Percentiles rank a stretch among this genome's conserved stretches.
These are phyloP conservation scores for Diaporthe vexans DNA, from an alignment of 2,329 filamentous ascomycete genomes.

Conservation along the genomic window DNA sequence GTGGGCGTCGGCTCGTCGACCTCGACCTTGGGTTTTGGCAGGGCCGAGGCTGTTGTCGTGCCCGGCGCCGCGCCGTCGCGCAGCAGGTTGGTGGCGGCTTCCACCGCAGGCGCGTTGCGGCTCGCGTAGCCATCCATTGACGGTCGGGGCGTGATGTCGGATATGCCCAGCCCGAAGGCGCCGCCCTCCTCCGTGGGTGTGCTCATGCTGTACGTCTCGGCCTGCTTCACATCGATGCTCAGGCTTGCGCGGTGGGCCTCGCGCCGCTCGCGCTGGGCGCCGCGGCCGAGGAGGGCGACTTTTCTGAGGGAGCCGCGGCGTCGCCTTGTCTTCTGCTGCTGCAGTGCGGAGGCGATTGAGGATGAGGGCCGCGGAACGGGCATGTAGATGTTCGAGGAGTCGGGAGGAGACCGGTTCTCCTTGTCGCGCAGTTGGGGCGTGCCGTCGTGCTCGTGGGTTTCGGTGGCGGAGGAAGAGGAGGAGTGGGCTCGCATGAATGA, in stretches of 20 bases:
- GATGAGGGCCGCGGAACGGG: constrained; percentile 50
- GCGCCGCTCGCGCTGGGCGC: constrained; percentile 72
- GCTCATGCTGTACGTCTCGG: constrained; percentile 42
- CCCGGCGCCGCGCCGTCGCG: constrained; percentile 37
- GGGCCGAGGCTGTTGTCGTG: not conserved
- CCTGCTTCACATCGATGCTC: constrained; percentile 57
- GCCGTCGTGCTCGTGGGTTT: constrained; percentile 45
- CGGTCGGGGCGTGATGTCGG: constrained; percentile 60
- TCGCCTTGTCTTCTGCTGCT: constrained; percentile 71
- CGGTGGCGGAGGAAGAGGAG: constrained; percentile 43
- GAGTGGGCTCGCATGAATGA: constrained; percentile 71
- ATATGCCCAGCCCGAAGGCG: constrained; percentile 62
- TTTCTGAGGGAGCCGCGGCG: constrained; percentile 90
- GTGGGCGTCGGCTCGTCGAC: constrained; percentile 52
- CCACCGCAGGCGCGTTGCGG: constrained; percentile 45
- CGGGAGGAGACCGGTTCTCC: constrained; percentile 29
- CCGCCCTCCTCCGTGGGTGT: constrained; percentile 45
- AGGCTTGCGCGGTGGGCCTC: constrained; percentile 60
- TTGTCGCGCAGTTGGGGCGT: constrained; percentile 26
- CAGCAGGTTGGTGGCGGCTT: constrained; percentile 39
- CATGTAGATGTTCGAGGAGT: constrained; percentile 43
- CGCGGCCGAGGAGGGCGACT: constrained; percentile 84
- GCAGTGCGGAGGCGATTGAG: constrained; percentile 57
- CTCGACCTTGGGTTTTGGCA: constrained; percentile 38
- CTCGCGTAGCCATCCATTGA: constrained; percentile 62